Base-by-base conservation (phyloP, 2,329 filamentous ascomycete species). In the Geoglossum cookeanum region DNA sequence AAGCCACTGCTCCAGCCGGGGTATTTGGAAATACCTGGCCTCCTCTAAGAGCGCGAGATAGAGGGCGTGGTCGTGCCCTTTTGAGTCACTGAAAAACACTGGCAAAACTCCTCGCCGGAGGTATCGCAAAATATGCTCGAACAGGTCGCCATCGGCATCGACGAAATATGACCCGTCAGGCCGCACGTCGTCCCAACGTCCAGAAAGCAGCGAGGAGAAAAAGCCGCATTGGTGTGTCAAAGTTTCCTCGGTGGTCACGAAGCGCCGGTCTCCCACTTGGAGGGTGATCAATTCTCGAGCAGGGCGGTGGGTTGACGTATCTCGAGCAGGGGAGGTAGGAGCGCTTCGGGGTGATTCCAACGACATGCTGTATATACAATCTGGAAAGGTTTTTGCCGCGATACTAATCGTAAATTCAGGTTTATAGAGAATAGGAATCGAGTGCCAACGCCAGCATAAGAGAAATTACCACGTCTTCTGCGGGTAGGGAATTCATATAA, bases 141-240 rank as follows among this genome's bases (percentile, higher is more conserved):
- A 73, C 1, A 69, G 32, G 0, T 63, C 59, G 0, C 66, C 62
- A 48, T 73, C 68, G 0, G 68, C 62, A 57, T 73, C 70, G 22
- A 74, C 56, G 61, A 72, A 73, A 60, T 68, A 68, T 0, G 65
- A 64, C 0, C 66, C 68, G 27, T 71, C 65, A 5, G 56, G 37
- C 49, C 65, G 59, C 30, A 49, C 55, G 13, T 65, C 60, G 39
- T 60, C 42, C 61, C 63, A 66, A 6, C 61, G 54, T 0, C 57
- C 59, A 0, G 64, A 65, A 4, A 69, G 56, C 2, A 64, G 58
- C 0, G 59, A 57, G 15, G 51, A 54, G 58, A 68, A 67, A 32
- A 63, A 65, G 1, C 9, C 4, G 55, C 63, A 66, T 17, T 63
- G 61, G 15, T 58, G 32, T 3, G 58, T 56, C 13, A 67, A 60